phyloP scores from a whole-genome alignment of 1,139 yeast genomes.

The Suhomyces yuchorum region DNA sequence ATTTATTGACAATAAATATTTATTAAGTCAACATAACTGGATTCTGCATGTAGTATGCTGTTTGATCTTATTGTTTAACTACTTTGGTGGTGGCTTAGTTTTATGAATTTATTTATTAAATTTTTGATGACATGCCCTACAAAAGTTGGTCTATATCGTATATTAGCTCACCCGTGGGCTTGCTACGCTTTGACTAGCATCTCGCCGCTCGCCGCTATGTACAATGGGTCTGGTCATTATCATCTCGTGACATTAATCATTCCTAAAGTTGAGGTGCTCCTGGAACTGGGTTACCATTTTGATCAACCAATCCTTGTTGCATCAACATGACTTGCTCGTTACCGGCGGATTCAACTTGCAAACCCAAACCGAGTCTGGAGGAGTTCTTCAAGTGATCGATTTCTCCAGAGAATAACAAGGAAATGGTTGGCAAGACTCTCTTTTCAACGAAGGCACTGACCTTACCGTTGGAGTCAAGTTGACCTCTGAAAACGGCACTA shows the following conservation, averaged over 20 bases:
- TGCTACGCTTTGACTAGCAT: conserved; percentile 1
- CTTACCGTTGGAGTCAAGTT: conserved; percentile 88
- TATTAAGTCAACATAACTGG: neutral
- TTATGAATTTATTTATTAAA: neutral
- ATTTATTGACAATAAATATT: neutral
- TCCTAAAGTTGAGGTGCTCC: conserved; percentile 57
- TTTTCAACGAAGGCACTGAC: conserved; percentile 90
- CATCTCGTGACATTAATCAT: conserved; percentile 5
- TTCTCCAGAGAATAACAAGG: conserved; percentile 85
- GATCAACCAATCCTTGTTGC: conserved; percentile 81
- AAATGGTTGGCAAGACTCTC: conserved; percentile 88
- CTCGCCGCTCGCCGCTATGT: conserved; percentile 1
- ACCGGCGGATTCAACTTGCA: conserved; percentile 94
- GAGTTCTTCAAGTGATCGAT: conserved; percentile 87
- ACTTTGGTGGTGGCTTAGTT: too few species aligned
- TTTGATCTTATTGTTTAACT: too few species aligned
- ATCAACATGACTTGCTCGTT: conserved; percentile 76
- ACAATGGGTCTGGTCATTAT: conserved; percentile 4
- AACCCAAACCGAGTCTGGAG: conserved; percentile 87
- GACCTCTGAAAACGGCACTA: conserved; percentile 95
- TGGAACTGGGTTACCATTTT: conserved; percentile 81
- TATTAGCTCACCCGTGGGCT: conserved; percentile 1
- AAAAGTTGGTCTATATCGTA: neutral
- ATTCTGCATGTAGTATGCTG: too few species aligned
- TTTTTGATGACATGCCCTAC: neutral